Conservation (phyloP, 805 yeast genomes). For the Yamadazyma laniorum region DNA sequence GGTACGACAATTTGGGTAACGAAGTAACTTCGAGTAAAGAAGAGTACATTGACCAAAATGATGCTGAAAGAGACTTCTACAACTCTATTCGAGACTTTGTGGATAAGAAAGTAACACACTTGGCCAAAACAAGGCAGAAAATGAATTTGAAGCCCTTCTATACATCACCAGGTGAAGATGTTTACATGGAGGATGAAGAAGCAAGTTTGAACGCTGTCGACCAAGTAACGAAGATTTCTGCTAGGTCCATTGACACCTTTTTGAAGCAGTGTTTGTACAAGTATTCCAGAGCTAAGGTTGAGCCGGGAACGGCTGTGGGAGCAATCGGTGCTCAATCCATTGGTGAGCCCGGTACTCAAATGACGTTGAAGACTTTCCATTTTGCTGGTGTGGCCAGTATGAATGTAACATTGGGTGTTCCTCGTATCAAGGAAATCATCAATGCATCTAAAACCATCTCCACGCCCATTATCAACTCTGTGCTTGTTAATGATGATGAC, state of each 20-base stretch:
- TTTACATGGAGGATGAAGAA: conserved; percentile 33
- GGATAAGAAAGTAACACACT: conserved; percentile 48
- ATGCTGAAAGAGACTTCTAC: conserved; percentile 85
- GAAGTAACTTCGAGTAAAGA: conserved; percentile 43
- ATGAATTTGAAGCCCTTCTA: conserved; percentile 49
- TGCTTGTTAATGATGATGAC: conserved; percentile 86
- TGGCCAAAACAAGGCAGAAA: conserved; percentile 57
- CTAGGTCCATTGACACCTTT: conserved; percentile 58
- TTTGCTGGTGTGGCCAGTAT: conserved; percentile 99
- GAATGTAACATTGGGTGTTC: conserved; percentile 99
- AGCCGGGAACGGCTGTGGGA: conserved; percentile 99
- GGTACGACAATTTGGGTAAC: conserved; percentile 74
- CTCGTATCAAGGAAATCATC: conserved; percentile 97
- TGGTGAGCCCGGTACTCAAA: conserved; percentile 99
- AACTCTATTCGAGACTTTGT: conserved; percentile 69
- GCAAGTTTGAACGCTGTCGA: conserved; percentile 46
- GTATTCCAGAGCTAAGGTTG: conserved; percentile 87
- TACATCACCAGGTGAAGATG: conserved; percentile 39
- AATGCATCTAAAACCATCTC: conserved; percentile 94
- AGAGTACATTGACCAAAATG: conserved; percentile 76
- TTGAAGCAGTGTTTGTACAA: conserved; percentile 74
- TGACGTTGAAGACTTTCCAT: conserved; percentile 92
- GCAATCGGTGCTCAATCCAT: conserved; percentile 99
- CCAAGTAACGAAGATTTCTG: conserved; percentile 68
- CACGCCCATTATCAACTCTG: conserved; percentile 95